phyloP scores from a whole-genome alignment of 768 basidiomycete genomes.

The Tubosaeta brunneosetosa region DNA sequence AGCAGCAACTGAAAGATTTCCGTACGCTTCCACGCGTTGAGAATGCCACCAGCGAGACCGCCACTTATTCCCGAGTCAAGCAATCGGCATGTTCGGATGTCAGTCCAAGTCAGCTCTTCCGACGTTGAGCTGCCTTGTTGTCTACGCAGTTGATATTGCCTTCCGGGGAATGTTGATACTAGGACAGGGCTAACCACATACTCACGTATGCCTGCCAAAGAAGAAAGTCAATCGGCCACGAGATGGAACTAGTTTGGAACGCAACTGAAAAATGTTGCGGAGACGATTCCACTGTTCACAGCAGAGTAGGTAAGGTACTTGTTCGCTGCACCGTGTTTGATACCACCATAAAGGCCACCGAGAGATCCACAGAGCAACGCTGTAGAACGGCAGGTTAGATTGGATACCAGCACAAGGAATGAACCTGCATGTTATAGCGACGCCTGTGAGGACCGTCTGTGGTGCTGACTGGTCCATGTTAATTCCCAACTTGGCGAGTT shows the following conservation, averaged over 20 bases:
- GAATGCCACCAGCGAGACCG: slow-evolving; percentile 56
- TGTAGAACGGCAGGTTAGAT: slow-evolving; percentile 34
- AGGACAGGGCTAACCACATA: slow-evolving; percentile 66
- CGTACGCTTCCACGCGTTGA: slow-evolving; percentile 57
- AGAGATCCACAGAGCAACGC: slow-evolving; percentile 52
- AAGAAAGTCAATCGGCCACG: background rate
- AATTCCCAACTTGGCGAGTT: background rate
- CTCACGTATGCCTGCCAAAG: slow-evolving; percentile 62
- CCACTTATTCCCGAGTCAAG: slow-evolving; percentile 76
- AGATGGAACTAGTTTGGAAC: background rate
- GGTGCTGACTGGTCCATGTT: slow-evolving; percentile 31
- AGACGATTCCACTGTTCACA: slow-evolving; percentile 67
- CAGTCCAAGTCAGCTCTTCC: slow-evolving; percentile 38
- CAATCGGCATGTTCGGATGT: slow-evolving; percentile 55
- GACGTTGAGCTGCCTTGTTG: slow-evolving; percentile 21
- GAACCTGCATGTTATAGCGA: slow-evolving; percentile 76
- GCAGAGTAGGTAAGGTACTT: slow-evolving; percentile 56
- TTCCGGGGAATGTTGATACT: slow-evolving; percentile 39
- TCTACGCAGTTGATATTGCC: slow-evolving; percentile 44
- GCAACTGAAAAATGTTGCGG: slow-evolving; percentile 78
- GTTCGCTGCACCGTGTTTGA: slow-evolving; percentile 44
- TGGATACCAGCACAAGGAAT: slow-evolving; percentile 33
- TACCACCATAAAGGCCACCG: slow-evolving; percentile 42
- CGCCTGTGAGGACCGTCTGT: slow-evolving; percentile 51
- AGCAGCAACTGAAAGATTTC: background rate